Evolutionary conservation across 192 early-diverging fungal genomes (phyloP), one percentile per base, ranked within the genome.

Genomic region (Mortierella alpina): DNA sequence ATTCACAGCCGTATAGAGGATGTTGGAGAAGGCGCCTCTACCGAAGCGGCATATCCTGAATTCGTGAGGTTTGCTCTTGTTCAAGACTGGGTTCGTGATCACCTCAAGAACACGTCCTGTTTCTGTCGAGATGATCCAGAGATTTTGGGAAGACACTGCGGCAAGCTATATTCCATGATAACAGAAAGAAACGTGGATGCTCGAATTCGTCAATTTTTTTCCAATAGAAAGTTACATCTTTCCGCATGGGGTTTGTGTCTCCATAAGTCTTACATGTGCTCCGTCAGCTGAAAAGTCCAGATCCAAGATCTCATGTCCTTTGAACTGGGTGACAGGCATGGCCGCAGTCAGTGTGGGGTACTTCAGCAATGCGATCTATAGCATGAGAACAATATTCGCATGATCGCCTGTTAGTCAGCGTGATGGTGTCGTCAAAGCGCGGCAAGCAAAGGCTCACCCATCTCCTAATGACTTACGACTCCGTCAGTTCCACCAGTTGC

Each of bases 401-500:
- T 15, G 31, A 11, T 18, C 4, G 42, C 41, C 14, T 5, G 41
- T 12, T 48, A 7, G 39, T 31, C 20, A 44, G 20, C 60, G 42
- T 17, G 0, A 22, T 31, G n/a, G n/a, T 46, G n/a, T 47, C 11
- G 42, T 50, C 10, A 53, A 23, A 51, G 7, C 49, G 39, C 0
- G 17, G 10, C 51, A 20, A n/a, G 17, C 8, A 63, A 18, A 18
- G 17, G 6, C 17, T 2, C 18, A 20, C 47, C 46, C 45, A 15
- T 48, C 39, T 39, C 13, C 44, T 14, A 63, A 45, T n/a, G 53
- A 12, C 64, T 68, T 81, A 91, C 90, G 65, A 87, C 86, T 46
- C 93, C 93, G 62, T 94, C 92, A 7, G 94, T 91, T 56, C 88
- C 88, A 14, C 90, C 94, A 5, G 89, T 89, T 18, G 90, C 85